Evolutionary conservation across 2,329 filamentous ascomycete genomes (phyloP).

Genomic region (Nigrograna mackinnonii): DNA sequence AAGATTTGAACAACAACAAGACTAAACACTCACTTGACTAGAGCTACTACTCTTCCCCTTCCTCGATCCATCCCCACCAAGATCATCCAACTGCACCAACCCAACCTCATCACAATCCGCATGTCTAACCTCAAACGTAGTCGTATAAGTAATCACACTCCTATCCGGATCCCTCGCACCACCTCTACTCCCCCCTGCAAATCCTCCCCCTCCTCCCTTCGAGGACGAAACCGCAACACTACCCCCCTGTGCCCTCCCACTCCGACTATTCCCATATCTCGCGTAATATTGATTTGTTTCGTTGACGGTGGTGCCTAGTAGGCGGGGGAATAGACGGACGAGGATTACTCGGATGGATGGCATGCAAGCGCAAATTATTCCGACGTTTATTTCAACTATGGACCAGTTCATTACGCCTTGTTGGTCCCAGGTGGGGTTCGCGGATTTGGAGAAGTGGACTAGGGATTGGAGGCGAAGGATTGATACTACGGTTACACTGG

Average conservation of each 20-base stretch:
- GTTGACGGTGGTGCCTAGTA: slow-evolving; percentile 37
- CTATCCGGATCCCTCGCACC: slow-evolving; percentile 1
- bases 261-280: slow-evolving; percentile 24
- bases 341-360: slow-evolving; percentile 45
- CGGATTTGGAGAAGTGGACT: slow-evolving; percentile 43
- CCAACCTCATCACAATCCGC: slow-evolving; percentile 17
- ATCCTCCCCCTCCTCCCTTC: slow-evolving; percentile 1
- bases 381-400: slow-evolving; percentile 15
- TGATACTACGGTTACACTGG: slow-evolving; percentile 35
- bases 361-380: slow-evolving; percentile 28
- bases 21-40: slow-evolving; percentile 15
- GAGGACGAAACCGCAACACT: background rate
- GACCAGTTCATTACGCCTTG: slow-evolving; percentile 15
- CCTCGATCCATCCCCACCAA: slow-evolving; percentile 13
- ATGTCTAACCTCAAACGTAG: slow-evolving; percentile 21
- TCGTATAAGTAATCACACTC: slow-evolving; percentile 17
- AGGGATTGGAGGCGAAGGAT: slow-evolving; percentile 45
- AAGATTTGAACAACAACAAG: background rate
- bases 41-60: slow-evolving; percentile 13
- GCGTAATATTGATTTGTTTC: slow-evolving; percentile 20
- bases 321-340: slow-evolving; percentile 39
- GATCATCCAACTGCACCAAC: slow-evolving; percentile 19
- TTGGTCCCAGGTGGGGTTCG: slow-evolving; percentile 42
- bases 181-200: too few species aligned
- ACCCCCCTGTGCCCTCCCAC: slow-evolving; percentile 4